A percentile compares a stretch with the other conserved stretches of the same genome.
Evolutionary conservation across 345 rosid species (phyloP).

Genomic region (Sisymbrium irio): DNA sequence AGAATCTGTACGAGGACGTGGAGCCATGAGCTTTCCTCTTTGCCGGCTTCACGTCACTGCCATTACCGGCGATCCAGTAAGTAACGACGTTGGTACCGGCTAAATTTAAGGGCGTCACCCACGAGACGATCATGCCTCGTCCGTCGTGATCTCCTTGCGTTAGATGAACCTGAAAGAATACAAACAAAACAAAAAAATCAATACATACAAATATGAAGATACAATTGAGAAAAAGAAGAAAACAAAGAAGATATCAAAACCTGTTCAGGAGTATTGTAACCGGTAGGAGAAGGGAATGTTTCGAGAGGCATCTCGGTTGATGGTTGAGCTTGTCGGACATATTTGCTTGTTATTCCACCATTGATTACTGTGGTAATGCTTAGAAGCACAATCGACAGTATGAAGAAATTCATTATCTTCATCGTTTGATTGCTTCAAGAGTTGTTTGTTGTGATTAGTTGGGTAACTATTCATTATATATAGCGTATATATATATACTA

Average conservation of each 20-base stretch:
- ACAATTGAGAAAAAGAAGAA: neutral
- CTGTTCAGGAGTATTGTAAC: slow-evolving; percentile 30
- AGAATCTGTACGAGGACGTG: slow-evolving; percentile 37
- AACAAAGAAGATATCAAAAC: neutral
- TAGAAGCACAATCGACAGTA: neutral
- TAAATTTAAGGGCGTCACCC: slow-evolving; percentile 42
- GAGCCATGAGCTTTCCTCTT: slow-evolving; percentile 31
- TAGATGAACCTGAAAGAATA: slow-evolving; percentile 40
- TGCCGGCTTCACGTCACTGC: neutral
- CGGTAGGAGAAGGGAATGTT: slow-evolving; percentile 23
- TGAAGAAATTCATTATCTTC: neutral
- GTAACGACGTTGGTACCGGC: slow-evolving; percentile 35
- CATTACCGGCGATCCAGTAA: slow-evolving; percentile 35
- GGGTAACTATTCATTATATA: too few relatives aligned
- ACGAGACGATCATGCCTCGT: slow-evolving; percentile 40
- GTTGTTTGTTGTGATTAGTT: neutral
- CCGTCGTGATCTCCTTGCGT: slow-evolving; percentile 53
- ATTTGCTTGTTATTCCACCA: slow-evolving; percentile 23
- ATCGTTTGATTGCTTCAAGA: neutral
- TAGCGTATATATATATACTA: too few relatives aligned
- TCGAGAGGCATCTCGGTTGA: slow-evolving; percentile 23
- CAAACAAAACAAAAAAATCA: too few relatives aligned
- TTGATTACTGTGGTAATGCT: neutral
- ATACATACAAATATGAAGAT: neutral
- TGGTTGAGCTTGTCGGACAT: slow-evolving; percentile 23